Conservation (phyloP, 352 stramenopile species). For the Elongisporangium undulatum region DNA sequence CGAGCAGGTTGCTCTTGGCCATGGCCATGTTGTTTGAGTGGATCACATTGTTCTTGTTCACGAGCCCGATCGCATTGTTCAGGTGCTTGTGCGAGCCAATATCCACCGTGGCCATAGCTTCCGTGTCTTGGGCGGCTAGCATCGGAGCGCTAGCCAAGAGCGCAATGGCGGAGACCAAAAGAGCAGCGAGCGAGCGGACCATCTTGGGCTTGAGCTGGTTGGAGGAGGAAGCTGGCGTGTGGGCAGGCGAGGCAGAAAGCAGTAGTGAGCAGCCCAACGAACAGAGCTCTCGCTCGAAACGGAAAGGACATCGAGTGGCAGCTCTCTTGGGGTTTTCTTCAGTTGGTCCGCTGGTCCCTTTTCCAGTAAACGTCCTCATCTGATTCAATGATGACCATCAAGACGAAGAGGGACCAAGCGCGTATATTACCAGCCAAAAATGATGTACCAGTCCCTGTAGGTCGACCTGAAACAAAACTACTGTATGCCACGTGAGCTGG, state of each 20-base stretch:
- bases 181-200: neutral
- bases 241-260: neutral
- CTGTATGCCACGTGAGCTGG: neutral
- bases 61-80: neutral
- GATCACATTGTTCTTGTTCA: constrained; percentile 9
- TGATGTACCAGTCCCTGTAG: neutral
- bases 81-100: constrained; percentile 5
- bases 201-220: neutral
- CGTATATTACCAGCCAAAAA: neutral
- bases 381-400: neutral
- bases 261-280: neutral
- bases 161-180: neutral
- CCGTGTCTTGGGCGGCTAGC: neutral
- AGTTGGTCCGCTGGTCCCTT: neutral
- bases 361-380: too few relatives aligned
- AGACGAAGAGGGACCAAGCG: neutral
- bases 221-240: neutral
- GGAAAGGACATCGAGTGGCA: too few relatives aligned
- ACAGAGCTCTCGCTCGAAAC: too few relatives aligned
- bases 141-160: neutral
- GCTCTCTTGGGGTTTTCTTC: neutral
- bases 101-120: neutral
- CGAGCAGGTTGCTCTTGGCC: constrained; percentile 1
- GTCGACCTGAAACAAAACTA: neutral
- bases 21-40: constrained; percentile 7